A percentile compares a stretch with the other conserved stretches of the same genome.
These are phyloP conservation scores for Roridomyces roridus DNA, from an alignment of 768 basidiomycete genomes.

Conservation along the genomic window DNA sequence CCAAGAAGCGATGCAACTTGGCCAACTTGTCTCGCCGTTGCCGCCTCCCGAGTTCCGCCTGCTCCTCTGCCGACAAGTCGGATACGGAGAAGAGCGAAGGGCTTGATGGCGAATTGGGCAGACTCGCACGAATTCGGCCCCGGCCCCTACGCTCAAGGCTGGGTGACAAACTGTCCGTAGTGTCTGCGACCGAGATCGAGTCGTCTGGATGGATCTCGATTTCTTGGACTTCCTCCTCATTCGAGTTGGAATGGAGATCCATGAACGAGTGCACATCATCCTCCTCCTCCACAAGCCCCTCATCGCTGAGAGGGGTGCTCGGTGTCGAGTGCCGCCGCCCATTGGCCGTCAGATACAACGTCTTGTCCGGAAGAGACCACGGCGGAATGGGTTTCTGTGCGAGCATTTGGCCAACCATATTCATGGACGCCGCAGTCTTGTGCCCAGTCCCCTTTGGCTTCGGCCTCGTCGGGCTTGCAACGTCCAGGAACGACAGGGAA, in stretches of 20 bases:
- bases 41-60: constrained; percentile 65
- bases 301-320: constrained; percentile 7
- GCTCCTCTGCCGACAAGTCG: constrained; percentile 58
- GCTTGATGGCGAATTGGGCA: constrained; percentile 42
- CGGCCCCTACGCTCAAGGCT: background rate
- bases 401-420: constrained; percentile 31
- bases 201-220: constrained; percentile 11
- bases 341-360: constrained; percentile 30
- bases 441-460: background rate
- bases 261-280: constrained; percentile 55
- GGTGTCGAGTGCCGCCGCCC: constrained; percentile 50
- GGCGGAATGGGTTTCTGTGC: constrained; percentile 20
- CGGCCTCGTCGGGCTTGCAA: background rate
- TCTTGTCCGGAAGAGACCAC: constrained; percentile 40
- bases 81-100: constrained; percentile 42
- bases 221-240: background rate
- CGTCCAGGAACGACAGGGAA: constrained; percentile 25
- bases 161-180: background rate
- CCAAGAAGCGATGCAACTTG: constrained; percentile 84
- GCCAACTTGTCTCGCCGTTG: constrained; percentile 79
- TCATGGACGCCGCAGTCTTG: constrained; percentile 37
- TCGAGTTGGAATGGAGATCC: constrained; percentile 32
- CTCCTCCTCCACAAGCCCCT: constrained; percentile 21
- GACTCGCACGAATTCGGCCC: background rate
- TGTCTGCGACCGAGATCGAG: constrained; percentile 8